phyloP scores from a whole-genome alignment of 2,329 filamentous ascomycete species.

The Phialemonium atrogriseum region DNA sequence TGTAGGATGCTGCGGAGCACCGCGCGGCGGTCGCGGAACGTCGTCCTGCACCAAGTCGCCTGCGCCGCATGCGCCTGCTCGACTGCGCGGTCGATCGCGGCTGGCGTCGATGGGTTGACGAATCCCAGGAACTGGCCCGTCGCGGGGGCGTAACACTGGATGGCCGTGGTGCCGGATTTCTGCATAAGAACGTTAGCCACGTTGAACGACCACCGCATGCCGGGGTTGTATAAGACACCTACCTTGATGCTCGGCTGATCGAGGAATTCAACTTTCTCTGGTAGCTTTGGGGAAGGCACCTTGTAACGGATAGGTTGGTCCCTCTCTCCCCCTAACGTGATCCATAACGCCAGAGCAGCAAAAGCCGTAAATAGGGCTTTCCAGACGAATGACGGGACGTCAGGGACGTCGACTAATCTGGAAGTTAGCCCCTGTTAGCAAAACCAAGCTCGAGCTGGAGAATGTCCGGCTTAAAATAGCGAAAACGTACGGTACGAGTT shows the following conservation, averaged over 20 bases:
- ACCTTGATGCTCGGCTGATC: constrained; percentile 54
- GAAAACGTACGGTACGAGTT: too few relatives aligned
- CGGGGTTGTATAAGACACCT: constrained; percentile 4
- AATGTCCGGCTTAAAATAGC: too few relatives aligned
- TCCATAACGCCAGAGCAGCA: constrained; percentile 8
- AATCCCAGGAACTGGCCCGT: constrained; percentile 77
- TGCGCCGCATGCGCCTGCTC: constrained; percentile 69
- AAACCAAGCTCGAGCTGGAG: too few relatives aligned
- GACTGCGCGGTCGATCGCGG: constrained; percentile 72
- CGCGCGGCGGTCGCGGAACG: constrained; percentile 66
- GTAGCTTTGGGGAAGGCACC: constrained; percentile 54
- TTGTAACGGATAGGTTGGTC: constrained; percentile 46
- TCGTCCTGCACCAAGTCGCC: constrained; percentile 65
- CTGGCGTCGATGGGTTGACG: constrained; percentile 67
- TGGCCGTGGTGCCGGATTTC: constrained; percentile 54
- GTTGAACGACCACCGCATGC: neutral
- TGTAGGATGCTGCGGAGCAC: constrained; percentile 76
- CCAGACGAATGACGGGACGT: neutral
- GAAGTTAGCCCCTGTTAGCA: too few relatives aligned
- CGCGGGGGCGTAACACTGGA: constrained; percentile 84
- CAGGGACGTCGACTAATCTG: too few relatives aligned
- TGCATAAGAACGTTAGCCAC: constrained; percentile 15
- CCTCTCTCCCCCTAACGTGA: constrained; percentile 23
- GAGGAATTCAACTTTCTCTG: constrained; percentile 48
- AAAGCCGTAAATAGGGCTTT: too few relatives aligned